Evolutionary conservation across 805 yeast species (phyloP).

Genomic region (Saccharomycopsis amapae): DNA sequence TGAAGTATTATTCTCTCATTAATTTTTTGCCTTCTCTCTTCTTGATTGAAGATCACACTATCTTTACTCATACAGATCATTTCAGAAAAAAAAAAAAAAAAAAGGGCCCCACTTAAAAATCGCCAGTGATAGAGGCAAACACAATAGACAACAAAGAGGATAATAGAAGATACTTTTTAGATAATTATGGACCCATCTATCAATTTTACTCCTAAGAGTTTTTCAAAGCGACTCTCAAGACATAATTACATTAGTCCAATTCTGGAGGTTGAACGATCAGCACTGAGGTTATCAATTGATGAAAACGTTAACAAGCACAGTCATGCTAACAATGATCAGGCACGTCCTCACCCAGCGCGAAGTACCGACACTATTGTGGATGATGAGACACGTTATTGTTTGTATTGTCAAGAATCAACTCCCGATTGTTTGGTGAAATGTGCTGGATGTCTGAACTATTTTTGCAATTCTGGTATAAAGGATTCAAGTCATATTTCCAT

Average conservation of each 20-base stretch:
- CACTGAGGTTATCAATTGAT: not conserved
- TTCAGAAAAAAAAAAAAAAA: too few relatives aligned
- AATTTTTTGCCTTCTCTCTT: too few relatives aligned
- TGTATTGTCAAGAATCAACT: conserved; percentile 18
- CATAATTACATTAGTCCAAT: conserved; percentile 4
- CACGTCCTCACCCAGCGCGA: not conserved
- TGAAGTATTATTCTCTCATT: too few relatives aligned
- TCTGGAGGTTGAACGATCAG: not conserved
- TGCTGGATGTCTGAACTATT: conserved; percentile 10
- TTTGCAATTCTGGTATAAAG: conserved; percentile 20
- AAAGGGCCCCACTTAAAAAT: too few relatives aligned
- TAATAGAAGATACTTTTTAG: too few relatives aligned
- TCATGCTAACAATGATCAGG: not conserved
- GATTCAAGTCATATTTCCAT: conserved; percentile 18
- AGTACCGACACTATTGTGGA: not conserved
- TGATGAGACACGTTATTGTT: conserved; percentile 8
- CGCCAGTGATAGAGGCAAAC: too few relatives aligned
- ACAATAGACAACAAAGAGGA: too few relatives aligned
- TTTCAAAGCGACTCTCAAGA: conserved; percentile 20
- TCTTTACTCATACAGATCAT: too few relatives aligned
- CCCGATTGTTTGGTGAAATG: conserved; percentile 17
- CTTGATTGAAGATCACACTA: too few relatives aligned
- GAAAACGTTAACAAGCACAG: not conserved
- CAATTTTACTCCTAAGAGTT: conserved; percentile 18
- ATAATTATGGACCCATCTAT: conserved; percentile 1